phyloP scores from a whole-genome alignment of 2,329 filamentous ascomycete genomes.

The Orbilia oligospora region DNA sequence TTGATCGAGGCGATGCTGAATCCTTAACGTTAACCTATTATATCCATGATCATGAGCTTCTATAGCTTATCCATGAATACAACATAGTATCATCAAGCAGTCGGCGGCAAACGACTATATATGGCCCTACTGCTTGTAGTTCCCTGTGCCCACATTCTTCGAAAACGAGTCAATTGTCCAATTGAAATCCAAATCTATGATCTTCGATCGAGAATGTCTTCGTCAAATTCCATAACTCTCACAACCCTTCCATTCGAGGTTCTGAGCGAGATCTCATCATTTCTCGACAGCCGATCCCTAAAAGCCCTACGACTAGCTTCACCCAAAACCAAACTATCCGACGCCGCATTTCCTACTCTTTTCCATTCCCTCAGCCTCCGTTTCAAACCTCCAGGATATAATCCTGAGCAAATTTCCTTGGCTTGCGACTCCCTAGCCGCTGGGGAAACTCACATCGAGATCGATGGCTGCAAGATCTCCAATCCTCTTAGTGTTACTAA shows the following conservation, averaged over 20 bases:
- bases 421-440: neutral
- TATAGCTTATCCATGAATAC: too few species aligned
- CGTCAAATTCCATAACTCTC: neutral
- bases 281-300: too few species aligned
- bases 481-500: neutral
- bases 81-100: too few species aligned
- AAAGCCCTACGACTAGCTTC: conserved; percentile 12
- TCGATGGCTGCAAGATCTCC: neutral
- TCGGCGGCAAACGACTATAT: too few species aligned
- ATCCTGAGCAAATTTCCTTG: neutral
- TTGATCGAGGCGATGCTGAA: too few species aligned
- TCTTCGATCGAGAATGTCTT: neutral
- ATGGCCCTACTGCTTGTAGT: too few species aligned
- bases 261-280: neutral
- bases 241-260: neutral
- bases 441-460: neutral
- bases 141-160: neutral
- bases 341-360: neutral
- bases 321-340: neutral
- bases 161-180: neutral
- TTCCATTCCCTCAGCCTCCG: neutral
- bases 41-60: too few species aligned
- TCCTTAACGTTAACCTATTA: too few species aligned
- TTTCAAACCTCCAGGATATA: neutral
- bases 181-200: neutral